Base-by-base conservation (phyloP, 208 protist species). In the Vickermania spadyakhi region DNA sequence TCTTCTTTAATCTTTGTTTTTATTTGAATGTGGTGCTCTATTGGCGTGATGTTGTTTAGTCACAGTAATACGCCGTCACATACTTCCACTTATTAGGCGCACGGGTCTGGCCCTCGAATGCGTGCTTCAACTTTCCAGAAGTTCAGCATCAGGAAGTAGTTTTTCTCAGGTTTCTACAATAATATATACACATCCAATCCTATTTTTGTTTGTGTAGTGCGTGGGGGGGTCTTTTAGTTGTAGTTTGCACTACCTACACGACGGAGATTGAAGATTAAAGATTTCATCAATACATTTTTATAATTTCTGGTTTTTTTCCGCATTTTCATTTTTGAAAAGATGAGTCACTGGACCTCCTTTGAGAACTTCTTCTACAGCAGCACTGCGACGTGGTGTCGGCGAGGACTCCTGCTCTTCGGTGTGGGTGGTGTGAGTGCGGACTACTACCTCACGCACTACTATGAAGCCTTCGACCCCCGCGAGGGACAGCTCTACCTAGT, bases 381-480 rank as follows among this genome's bases (percentile, higher is more conserved):
- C 29, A 72, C 62, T 2, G 83, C 83, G 22, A 79, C 71, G 26
- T 82, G 76, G 76, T 78, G 77, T 41, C 75, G 82, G 4, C 79
- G 79, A 56, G 80, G 75, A 23, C 76, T 93, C 2, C 53, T 75
- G 25, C 30, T 74, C 1, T 78, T 93, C 56, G 70, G 62, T 52
- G 56, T 75, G 7, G 76, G 73, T 52, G 87, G 87, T 23, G 81
- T 94, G 0, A 69, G 56, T 28, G 78, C 76, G 58, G 88, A 94
- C 62, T 94, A 94, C 68, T 94, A 92, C 64, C 56, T 81, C 11
- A 91, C 67, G 51, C 85, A 91, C 67, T 77, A 89, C 68, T 89
- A 91, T 58, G 27, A 83, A 11, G 84, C 84, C 13, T 94, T 91
- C 58, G 77, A 86, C 28, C 75, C 71, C 0, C 29, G 42, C 5